Base-by-base conservation (phyloP, 192 early-diverging fungal genomes). In the Coemansia erecta region DNA sequence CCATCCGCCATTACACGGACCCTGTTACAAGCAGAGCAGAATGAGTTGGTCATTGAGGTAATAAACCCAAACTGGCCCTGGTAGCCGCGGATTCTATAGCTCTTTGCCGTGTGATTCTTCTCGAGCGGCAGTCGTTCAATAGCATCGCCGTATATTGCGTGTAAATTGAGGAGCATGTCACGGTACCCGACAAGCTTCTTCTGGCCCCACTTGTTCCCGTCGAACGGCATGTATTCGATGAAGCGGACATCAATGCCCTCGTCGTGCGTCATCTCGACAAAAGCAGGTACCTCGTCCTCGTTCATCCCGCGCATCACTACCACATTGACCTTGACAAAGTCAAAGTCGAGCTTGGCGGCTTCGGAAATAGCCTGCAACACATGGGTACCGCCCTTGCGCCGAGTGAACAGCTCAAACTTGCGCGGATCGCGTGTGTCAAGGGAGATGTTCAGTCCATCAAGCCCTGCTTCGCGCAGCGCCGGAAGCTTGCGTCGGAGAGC, bases 191-290 rank as follows among this genome's bases (percentile, higher is more conserved):
- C 85, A 31, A 98, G 73, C 51, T 94, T 94, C 15, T 86, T 79
- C 15, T 69, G 60, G 14, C 89, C 90, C 96, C 96, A 98, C 64
- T 81, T 72, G 73, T 98, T 98, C 11, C 94, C 95, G 71, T 93
- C 94, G 80, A 98, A 98, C 0, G 96, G 96, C 96, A 97, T 98
- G 64, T 97, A 97, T 71, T 98, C 96, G 68, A 98, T 98, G 72
- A 98, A 98, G 17, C 96, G 78, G 0, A 98, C 85, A 37, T 89
- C 86, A 4, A 97, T 56, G 11, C 84, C 75, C 15, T 84, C 80
- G 46, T 91, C 81, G 33, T 86, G 83, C 7, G 94, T 97, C 70
- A 93, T 81, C 28, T 88, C 87, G 1, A 94, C 89, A 86, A 98
- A 95, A 23, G 83, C 77, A 8, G 85, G 65, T 0, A 95, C 84